Base-by-base conservation (phyloP, 257 asterid species). In the Solanum lycopersicoides region DNA sequence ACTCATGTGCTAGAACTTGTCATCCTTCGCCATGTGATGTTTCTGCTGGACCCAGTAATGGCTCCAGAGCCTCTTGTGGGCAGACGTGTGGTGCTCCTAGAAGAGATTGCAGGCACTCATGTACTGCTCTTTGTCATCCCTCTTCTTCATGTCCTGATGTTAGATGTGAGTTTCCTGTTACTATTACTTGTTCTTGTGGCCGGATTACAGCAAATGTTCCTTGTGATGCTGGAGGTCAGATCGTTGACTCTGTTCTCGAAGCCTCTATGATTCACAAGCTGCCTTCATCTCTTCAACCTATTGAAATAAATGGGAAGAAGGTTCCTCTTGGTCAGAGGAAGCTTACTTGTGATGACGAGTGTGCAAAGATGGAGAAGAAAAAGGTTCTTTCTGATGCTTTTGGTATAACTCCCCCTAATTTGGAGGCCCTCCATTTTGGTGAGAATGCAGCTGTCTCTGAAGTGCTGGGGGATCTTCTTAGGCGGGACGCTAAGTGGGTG, bases 51-150 rank as follows among this genome's bases (percentile, higher is more conserved):
- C 74, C 96, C 45, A 86, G 74, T 87, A 80, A 89, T 35, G 87
- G 93, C 74, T 60, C 68, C 76, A 92, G 94, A 90, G 89, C 93
- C 42, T 93, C 99, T 75, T 97, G 99, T 88, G 93, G 95, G 88
- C 99, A 97, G 91, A 88, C 98, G 4, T 97, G 99, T 86, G 98
- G 99, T 84, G 99, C 98, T 83, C 99, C 99, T 14, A 93, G 99
- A 91, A 92, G 98, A 82, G 99, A 96, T 89, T 96, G 98, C 90
- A 93, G 98, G 89, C 99, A 97, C 89, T 93, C 98, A 0, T 97
- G 99, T 87, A 91, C 91, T 20, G 86, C 99, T 87, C 94, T 92
- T 11, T 97, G 99, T 88, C 99, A 97, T 88, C 99, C 99, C 60
- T 91, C 94, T 20, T 47, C 91, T 41, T 86, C 93, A 39, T 97